Evolutionary conservation across 139 green algal species (phyloP), one percentile per base, ranked within the genome.

Genomic region (Gonium pectorale): DNA sequence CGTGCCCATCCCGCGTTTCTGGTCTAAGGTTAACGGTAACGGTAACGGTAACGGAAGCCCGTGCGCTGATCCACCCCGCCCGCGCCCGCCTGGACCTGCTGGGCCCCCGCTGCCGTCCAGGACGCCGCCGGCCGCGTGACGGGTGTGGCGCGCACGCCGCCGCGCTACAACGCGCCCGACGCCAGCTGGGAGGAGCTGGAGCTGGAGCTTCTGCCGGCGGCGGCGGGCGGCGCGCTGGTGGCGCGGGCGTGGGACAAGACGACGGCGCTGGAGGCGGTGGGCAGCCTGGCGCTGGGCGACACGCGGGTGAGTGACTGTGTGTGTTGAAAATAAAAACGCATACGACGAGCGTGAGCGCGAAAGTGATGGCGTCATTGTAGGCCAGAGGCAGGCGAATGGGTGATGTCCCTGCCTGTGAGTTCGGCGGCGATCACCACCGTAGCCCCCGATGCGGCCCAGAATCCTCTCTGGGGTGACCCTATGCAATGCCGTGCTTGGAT

Each of bases 161-260:
- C 24, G 8, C 77, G 62, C 24, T 35, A n/a, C 77, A 83, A 83
- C 77, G 22, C 60, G 13, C 43, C 77, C 21, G 43, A 35, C 27
- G 35, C 77, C n/a, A 11, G 26, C n/a, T 83, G 77, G 77, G 31
- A 33, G 31, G 62, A 82, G 19, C 29, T 63, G 59, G 19, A 5
- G 35, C 29, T 62, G 59, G 75, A 82, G 59, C 56, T 82, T 38
- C 21, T 5, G 2, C 54, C 54, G 41, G 38, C 59, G 41, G 59
- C 26, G 40, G 75, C 77, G 54, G 77, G 41, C 24, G 77, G 77
- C 40, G 40, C 22, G 60, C 60, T 83, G 60, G 15, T 74, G 62
- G 40, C 51, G 31, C 60, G 77, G 43, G 21, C 22, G 26, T 83
- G 77, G 77, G 77, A 73, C 77, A 37, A 49, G 41, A 63, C 77